A percentile compares a stretch with the other conserved stretches of the same genome.
phyloP scores from a whole-genome alignment of 192 early-diverging fungal genomes.

The Entophlyctis helioformis region DNA sequence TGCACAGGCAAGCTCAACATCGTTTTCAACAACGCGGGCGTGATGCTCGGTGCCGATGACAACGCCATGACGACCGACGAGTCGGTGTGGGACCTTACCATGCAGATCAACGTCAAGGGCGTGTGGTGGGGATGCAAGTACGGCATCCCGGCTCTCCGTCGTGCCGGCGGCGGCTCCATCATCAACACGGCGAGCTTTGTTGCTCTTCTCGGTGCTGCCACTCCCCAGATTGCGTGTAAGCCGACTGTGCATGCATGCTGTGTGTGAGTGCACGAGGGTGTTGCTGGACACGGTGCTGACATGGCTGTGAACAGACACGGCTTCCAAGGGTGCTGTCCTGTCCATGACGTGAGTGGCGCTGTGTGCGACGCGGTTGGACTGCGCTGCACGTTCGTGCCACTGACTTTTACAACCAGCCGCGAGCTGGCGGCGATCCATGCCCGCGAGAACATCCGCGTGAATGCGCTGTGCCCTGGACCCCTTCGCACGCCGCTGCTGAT shows the following conservation, averaged over 20 bases:
- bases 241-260: conserved; percentile 1
- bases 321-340: conserved; percentile 77
- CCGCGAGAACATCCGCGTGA: conserved; percentile 76
- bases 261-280: too few species aligned
- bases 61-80: conserved; percentile 66
- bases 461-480: conserved; percentile 72
- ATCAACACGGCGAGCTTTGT: conserved; percentile 82
- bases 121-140: conserved; percentile 84
- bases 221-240: conserved; percentile 72
- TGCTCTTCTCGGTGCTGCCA: conserved; percentile 65
- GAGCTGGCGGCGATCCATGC: conserved; percentile 76
- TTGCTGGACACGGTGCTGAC: too few species aligned
- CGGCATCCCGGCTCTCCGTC: conserved; percentile 61
- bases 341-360: conserved; percentile 55
- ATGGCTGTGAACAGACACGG: conserved; percentile 42
- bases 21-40: conserved; percentile 82
- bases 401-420: conserved; percentile 21
- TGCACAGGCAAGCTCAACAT: conserved; percentile 57
- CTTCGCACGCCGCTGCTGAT: conserved; percentile 66
- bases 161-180: conserved; percentile 61
- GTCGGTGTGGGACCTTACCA: conserved; percentile 58
- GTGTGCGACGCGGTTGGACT: not conserved
- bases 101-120: conserved; percentile 80
- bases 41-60: conserved; percentile 70
- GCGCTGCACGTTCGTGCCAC: not conserved